Evolutionary conservation across 2,329 filamentous ascomycete genomes (phyloP).

Genomic region (Paraphaeosphaeria sporulosa): DNA sequence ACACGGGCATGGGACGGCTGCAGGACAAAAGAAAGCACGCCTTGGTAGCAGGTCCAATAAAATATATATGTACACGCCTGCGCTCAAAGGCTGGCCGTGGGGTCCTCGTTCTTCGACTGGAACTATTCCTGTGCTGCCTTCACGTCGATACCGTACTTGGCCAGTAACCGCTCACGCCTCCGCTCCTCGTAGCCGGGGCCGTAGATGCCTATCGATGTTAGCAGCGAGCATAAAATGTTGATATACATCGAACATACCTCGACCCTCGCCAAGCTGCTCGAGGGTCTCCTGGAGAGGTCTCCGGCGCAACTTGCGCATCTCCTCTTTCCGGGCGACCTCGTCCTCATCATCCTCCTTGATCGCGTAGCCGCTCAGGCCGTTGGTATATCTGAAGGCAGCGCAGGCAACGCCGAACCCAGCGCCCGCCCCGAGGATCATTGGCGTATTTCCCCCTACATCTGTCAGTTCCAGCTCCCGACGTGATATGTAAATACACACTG

Average conservation of each 20-base stretch:
- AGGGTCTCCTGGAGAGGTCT: conserved; percentile 81
- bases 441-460: conserved; percentile 68
- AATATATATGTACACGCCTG: conserved; percentile 20
- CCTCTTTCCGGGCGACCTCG: conserved; percentile 80
- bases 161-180: conserved; percentile 80
- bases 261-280: conserved; percentile 81
- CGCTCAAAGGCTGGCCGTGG: conserved; percentile 14
- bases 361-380: conserved; percentile 64
- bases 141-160: conserved; percentile 88
- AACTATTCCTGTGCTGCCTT: conserved; percentile 37
- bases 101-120: conserved; percentile 13
- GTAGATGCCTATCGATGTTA: conserved; percentile 70
- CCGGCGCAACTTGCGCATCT: conserved; percentile 75
- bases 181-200: conserved; percentile 85
- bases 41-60: conserved; percentile 6
- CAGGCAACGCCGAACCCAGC: conserved; percentile 65
- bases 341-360: conserved; percentile 67
- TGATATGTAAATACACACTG: conserved; percentile 62
- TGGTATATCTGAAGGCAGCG: conserved; percentile 72
- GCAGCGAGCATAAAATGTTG: neutral
- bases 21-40: neutral
- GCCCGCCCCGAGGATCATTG: conserved; percentile 74
- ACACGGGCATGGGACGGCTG: neutral
- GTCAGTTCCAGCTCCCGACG: conserved; percentile 19
- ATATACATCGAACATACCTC: conserved; percentile 65